Percentiles rank a stretch among this genome's conserved stretches.
These are phyloP conservation scores for Cylindrotheca closterium DNA, from an alignment of 108 stramenopile species.

Conservation along the genomic window DNA sequence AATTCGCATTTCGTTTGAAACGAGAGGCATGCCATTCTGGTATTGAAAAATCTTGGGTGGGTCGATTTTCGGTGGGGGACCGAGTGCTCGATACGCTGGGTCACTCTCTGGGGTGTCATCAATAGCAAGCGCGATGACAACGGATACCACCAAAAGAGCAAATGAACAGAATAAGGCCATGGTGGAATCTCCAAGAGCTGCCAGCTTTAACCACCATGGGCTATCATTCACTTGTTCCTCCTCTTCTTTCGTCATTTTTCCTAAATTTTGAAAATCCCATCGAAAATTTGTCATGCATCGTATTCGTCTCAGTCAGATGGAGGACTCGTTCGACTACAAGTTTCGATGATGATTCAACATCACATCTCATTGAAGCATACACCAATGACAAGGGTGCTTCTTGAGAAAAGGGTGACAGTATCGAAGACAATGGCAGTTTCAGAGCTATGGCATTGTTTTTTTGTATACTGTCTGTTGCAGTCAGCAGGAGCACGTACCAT, in stretches of 20 bases:
- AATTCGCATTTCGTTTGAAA: conserved; percentile 23
- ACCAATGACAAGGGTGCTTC: too few species aligned
- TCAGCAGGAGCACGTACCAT: too few species aligned
- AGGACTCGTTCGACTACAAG: too few species aligned
- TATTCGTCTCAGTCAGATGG: too few species aligned
- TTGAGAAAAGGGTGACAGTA: too few species aligned
- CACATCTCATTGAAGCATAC: too few species aligned
- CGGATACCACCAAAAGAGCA: conserved; percentile 21
- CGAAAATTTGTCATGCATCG: too few species aligned
- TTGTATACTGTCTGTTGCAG: too few species aligned
- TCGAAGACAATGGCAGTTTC: too few species aligned
- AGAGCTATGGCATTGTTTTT: too few species aligned
- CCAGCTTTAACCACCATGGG: neutral
- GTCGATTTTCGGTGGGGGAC: conserved; percentile 31
- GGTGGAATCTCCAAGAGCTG: conserved; percentile 33
- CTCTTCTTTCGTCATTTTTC: neutral
- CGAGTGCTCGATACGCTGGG: conserved; percentile 25
- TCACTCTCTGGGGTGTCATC: conserved; percentile 15
- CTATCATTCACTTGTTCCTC: neutral
- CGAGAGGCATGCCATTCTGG: neutral
- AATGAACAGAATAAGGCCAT: conserved; percentile 19
- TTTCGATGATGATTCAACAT: too few species aligned
- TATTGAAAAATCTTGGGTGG: conserved; percentile 23
- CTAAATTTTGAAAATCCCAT: neutral
- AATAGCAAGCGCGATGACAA: conserved; percentile 8